Evolutionary conservation across 1,139 yeast genomes (phyloP).

Genomic region (Pichia sp.): DNA sequence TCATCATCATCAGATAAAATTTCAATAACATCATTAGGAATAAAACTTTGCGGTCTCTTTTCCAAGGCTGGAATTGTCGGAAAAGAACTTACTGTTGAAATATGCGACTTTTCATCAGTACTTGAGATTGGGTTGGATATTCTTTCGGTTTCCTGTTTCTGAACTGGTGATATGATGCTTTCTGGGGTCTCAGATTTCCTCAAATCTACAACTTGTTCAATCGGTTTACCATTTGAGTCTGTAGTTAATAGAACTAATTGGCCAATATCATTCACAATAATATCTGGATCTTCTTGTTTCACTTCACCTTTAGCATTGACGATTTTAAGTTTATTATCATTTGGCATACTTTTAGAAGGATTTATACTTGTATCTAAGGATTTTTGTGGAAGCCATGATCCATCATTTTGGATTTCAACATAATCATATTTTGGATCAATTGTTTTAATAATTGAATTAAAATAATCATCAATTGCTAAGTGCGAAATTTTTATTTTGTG

Average conservation of each 20-base stretch:
- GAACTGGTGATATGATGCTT: too few species aligned
- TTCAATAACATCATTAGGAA: slow-evolving; percentile 1
- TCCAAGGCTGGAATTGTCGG: neutral
- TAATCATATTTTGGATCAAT: slow-evolving; percentile 45
- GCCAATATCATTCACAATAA: slow-evolving; percentile 9
- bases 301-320: slow-evolving; percentile 4
- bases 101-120: too few species aligned
- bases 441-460: slow-evolving; percentile 41
- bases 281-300: slow-evolving; percentile 12
- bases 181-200: neutral
- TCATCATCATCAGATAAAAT: slow-evolving; percentile 1
- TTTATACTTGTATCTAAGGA: slow-evolving; percentile 2
- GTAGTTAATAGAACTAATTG: slow-evolving; percentile 6
- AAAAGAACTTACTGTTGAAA: too few species aligned
- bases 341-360: slow-evolving; percentile 7
- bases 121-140: too few species aligned
- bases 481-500: slow-evolving; percentile 39
- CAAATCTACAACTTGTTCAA: neutral
- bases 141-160: too few species aligned
- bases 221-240: slow-evolving; percentile 6
- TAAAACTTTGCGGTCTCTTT: neutral
- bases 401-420: slow-evolving; percentile 51
- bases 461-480: slow-evolving; percentile 56
- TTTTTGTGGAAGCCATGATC: slow-evolving; percentile 43
- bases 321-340: slow-evolving; percentile 1